These are phyloP conservation scores for Jasminum sambac DNA, from an alignment of 257 asterid species.

Conservation along the genomic window DNA sequence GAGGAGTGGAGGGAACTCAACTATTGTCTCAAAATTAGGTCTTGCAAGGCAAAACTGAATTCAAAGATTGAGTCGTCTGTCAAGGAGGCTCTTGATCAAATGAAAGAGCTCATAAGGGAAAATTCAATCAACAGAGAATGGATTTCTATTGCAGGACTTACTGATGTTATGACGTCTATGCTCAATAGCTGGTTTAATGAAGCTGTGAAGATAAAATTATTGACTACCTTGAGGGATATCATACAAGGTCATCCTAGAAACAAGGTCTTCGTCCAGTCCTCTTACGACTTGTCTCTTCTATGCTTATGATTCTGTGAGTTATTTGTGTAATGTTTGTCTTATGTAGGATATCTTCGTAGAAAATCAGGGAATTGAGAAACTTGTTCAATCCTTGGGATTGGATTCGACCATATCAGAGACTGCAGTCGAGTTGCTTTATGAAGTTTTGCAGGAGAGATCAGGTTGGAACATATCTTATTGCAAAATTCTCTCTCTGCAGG, in stretches of 20 bases:
- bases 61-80: slow-evolving; percentile 29
- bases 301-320: not conserved
- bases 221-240: slow-evolving; percentile 43
- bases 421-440: slow-evolving; percentile 50
- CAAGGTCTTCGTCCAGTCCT: slow-evolving; percentile 43
- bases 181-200: slow-evolving; percentile 24
- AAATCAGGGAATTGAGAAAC: slow-evolving; percentile 48
- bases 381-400: slow-evolving; percentile 34
- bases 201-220: slow-evolving; percentile 30
- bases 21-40: slow-evolving; percentile 53
- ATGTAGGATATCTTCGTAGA: slow-evolving; percentile 42
- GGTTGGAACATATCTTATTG: slow-evolving; percentile 47
- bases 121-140: slow-evolving; percentile 55
- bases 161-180: slow-evolving; percentile 32
- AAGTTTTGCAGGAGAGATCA: slow-evolving; percentile 49
- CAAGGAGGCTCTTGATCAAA: slow-evolving; percentile 39
- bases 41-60: slow-evolving; percentile 42
- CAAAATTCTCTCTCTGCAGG: slow-evolving; percentile 40
- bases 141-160: slow-evolving; percentile 58
- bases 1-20: slow-evolving; percentile 72
- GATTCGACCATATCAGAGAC: slow-evolving; percentile 33
- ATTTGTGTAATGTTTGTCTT: slow-evolving; percentile 5
- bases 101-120: slow-evolving; percentile 43
- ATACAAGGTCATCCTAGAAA: slow-evolving; percentile 54
- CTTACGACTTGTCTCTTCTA: slow-evolving; percentile 5